Percentiles rank a stretch among this genome's conserved stretches.
These are phyloP conservation scores for Cercospora sp. DNA, from an alignment of 2,329 filamentous ascomycete genomes.

Conservation along the genomic window DNA sequence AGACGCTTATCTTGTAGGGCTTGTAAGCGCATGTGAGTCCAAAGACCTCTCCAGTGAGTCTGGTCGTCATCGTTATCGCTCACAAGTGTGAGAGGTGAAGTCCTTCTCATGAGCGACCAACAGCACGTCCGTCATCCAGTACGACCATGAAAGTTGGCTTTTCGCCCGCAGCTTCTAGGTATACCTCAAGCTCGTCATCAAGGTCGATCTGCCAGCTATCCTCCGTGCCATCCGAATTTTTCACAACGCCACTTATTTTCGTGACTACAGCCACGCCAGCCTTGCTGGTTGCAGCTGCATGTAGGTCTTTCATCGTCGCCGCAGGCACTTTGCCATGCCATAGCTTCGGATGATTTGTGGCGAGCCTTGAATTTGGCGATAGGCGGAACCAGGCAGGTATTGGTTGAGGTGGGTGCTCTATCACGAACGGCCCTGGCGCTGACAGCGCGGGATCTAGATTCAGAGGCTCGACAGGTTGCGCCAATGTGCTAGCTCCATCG, in stretches of 20 bases:
- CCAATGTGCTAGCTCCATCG: constrained; percentile 15
- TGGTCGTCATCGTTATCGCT: background rate
- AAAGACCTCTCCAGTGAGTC: background rate
- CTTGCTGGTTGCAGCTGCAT: constrained; percentile 61
- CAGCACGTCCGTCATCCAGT: constrained; percentile 29
- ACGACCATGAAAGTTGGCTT: constrained; percentile 53
- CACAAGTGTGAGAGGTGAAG: background rate
- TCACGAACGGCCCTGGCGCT: constrained; percentile 26
- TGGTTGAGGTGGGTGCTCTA: constrained; percentile 30
- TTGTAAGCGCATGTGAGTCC: background rate
- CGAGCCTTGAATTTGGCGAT: constrained; percentile 61
- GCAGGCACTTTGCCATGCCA: constrained; percentile 67
- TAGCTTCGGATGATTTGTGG: constrained; percentile 49
- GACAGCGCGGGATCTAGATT: constrained; percentile 29
- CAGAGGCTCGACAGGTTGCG: constrained; percentile 22
- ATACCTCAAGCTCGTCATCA: constrained; percentile 70
- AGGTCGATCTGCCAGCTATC: constrained; percentile 65
- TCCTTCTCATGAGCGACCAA: background rate
- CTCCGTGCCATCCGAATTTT: constrained; percentile 54
- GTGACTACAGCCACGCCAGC: constrained; percentile 41
- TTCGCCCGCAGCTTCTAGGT: constrained; percentile 62
- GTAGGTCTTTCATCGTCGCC: constrained; percentile 62
- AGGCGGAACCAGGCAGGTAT: constrained; percentile 70
- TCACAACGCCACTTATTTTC: constrained; percentile 25
- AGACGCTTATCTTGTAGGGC: background rate